Conservation (phyloP, 1,139 yeast genomes). For the Pichia sp. region DNA sequence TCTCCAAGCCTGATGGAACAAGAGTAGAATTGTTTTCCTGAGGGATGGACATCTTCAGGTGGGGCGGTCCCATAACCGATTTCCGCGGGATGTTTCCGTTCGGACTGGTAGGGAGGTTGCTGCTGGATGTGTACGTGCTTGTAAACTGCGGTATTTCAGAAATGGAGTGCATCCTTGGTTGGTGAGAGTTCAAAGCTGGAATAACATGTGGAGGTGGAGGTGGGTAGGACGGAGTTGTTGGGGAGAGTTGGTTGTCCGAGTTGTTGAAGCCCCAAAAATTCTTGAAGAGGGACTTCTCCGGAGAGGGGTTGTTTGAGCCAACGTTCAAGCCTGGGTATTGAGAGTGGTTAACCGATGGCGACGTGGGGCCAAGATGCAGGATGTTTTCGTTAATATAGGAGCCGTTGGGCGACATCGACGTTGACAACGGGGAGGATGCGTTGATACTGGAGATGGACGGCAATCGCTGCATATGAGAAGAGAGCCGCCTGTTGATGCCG, state of each 20-base stretch:
- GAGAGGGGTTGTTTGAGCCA: slow-evolving; percentile 4
- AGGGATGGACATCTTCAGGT: slow-evolving; percentile 4
- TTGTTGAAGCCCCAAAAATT: slow-evolving; percentile 15
- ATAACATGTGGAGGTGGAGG: background rate
- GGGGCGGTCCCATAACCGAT: background rate
- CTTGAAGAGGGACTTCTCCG: slow-evolving; percentile 15
- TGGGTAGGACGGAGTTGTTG: background rate
- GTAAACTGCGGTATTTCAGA: slow-evolving; percentile 8
- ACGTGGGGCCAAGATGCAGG: background rate
- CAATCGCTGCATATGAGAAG: slow-evolving; percentile 23
- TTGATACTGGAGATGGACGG: slow-evolving; percentile 13
- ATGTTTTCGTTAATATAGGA: background rate
- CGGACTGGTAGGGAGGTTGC: background rate
- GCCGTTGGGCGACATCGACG: slow-evolving; percentile 12
- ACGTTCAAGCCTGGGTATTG: background rate
- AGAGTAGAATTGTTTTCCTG: no score
- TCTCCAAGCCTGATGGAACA: background rate
- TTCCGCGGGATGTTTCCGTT: background rate
- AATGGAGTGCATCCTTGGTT: slow-evolving; percentile 13
- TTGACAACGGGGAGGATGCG: slow-evolving; percentile 10
- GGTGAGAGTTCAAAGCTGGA: background rate
- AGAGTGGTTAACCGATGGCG: background rate
- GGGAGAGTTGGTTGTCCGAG: slow-evolving; percentile 1
- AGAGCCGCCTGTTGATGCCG: slow-evolving; percentile 19
- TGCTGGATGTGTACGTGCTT: background rate